Conservation (phyloP, 108 stramenopile species). For the Pseudonitzschia pungens region DNA sequence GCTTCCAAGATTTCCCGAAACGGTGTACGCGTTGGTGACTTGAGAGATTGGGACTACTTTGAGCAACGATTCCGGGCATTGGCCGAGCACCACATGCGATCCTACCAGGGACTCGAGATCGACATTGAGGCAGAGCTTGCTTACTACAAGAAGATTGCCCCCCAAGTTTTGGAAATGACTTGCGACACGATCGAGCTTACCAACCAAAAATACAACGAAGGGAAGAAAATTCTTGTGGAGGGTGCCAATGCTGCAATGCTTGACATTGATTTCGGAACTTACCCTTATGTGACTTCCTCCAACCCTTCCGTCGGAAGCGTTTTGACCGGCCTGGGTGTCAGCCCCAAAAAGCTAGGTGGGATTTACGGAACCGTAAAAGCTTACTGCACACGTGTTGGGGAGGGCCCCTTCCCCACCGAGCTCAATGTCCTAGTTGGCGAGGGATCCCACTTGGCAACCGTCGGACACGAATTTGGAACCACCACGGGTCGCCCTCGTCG, state of each 20-base stretch:
- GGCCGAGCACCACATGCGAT: constrained; percentile 68
- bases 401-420: constrained; percentile 99
- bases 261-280: constrained; percentile 54
- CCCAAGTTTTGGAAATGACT: constrained; percentile 73
- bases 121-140: constrained; percentile 89
- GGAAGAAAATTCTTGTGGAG: constrained; percentile 95
- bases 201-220: constrained; percentile 78
- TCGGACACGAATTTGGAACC: constrained; percentile 97
- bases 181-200: constrained; percentile 91
- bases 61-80: constrained; percentile 86
- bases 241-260: constrained; percentile 43
- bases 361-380: constrained; percentile 98
- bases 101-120: constrained; percentile 82
- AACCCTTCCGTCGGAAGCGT: constrained; percentile 94
- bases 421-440: constrained; percentile 64
- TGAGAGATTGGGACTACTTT: constrained; percentile 82
- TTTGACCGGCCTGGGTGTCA: constrained; percentile 96
- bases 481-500: constrained; percentile 93
- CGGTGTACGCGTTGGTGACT: constrained; percentile 97
- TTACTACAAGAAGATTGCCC: constrained; percentile 81
- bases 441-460: constrained; percentile 81
- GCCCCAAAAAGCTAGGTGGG: constrained; percentile 90
- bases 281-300: constrained; percentile 97
- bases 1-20: constrained; percentile 96
- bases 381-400: constrained; percentile 99